These are phyloP conservation scores for Monosporascus sp. DNA, from an alignment of 2,329 filamentous ascomycete genomes.

Conservation along the genomic window DNA sequence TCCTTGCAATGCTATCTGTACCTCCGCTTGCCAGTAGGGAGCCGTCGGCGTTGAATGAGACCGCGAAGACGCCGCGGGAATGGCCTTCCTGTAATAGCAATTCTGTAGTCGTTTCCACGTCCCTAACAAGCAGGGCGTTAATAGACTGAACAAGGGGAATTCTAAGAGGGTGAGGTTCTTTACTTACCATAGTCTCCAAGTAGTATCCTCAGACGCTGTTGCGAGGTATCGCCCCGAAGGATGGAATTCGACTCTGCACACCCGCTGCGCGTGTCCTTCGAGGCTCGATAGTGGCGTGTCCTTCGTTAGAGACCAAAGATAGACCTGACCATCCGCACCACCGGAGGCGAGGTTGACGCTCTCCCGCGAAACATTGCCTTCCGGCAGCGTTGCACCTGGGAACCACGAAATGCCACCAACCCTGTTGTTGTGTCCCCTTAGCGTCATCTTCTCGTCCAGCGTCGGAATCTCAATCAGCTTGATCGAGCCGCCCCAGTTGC, in stretches of 20 bases:
- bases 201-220: constrained; percentile 91
- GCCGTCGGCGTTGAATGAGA: constrained; percentile 87
- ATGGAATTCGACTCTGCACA: constrained; percentile 91
- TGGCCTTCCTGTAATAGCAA: constrained; percentile 90
- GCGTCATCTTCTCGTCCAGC: constrained; percentile 67
- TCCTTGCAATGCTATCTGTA: constrained; percentile 85
- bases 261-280: constrained; percentile 76
- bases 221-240: constrained; percentile 86
- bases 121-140: constrained; percentile 29
- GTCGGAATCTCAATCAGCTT: constrained; percentile 81
- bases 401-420: constrained; percentile 89
- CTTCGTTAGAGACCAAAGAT: constrained; percentile 84
- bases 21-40: constrained; percentile 89
- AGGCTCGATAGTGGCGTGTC: constrained; percentile 82
- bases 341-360: constrained; percentile 84
- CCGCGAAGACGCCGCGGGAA: constrained; percentile 84
- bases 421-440: constrained; percentile 82
- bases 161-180: constrained; percentile 27
- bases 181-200: constrained; percentile 78
- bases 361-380: constrained; percentile 64
- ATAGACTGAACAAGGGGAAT: neutral
- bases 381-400: constrained; percentile 71
- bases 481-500: constrained; percentile 89
- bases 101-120: constrained; percentile 74
- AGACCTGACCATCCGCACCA: constrained; percentile 79